Base-by-base conservation (phyloP, 805 yeast genomes). In the Blastobotrys attinorum region DNA sequence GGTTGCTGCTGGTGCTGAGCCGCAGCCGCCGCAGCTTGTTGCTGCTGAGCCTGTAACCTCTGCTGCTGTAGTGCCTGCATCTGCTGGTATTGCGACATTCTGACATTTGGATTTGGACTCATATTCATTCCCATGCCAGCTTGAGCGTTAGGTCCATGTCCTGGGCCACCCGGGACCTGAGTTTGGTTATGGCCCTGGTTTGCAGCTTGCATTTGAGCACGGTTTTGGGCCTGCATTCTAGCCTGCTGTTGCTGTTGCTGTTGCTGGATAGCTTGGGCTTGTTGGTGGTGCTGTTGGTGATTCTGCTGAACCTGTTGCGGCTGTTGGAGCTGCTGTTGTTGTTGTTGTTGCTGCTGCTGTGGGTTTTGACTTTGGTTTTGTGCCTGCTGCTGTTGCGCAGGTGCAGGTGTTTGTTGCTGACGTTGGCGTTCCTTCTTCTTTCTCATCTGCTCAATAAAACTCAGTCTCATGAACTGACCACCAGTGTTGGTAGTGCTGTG, bases 361-460 rank as follows among this genome's bases (percentile, higher is more conserved):
- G 23, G 45, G 8, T 33, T 34, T 32, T 40, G 49, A 23, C 38
- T 47, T 33, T 22, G 22, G 23, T 23, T 20, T 8, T 31, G 55
- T 22, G 46, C 48, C 39, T 47, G 50, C 43, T 51, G 51, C 36
- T 47, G 57, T 17, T 45, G 48, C 35, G 55, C 21, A 40, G 54
- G 25, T 33, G 48, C 37, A 41, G 49, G 23, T 40, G 46, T 40
- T 34, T 48, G 42, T 41, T n/a, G n/a, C 49, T 10, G 40, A 34
- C 46, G 54, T 46, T 70, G 58, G 48, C 75, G 68, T 46, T 76
- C 81, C 55, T 77, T 75, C 58, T 83, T 76, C 38, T 83, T 70
- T 43, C 95, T 71, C 65, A 84, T 78, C 63, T 83, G 92, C 61
- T 90, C 97, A 47, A 90, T 83, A 55, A 89, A 87, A 50, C 95